Percentiles rank a stretch among this genome's conserved stretches.
Evolutionary conservation across 176 grass and related monocot genomes (phyloP).

Genomic region (Tuctoria greenei): DNA sequence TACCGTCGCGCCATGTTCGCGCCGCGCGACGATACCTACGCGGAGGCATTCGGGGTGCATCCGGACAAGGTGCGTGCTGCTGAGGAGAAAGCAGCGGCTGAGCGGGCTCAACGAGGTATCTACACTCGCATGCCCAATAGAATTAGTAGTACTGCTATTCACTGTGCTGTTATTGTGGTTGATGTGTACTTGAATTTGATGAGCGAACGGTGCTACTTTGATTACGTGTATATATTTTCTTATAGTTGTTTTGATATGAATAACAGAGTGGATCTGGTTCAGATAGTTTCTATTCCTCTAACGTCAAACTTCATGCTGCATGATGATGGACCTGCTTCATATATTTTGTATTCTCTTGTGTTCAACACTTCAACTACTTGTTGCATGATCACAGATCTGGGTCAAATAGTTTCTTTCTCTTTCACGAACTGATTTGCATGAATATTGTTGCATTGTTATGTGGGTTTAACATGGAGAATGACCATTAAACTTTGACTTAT

Average conservation of each 20-base stretch:
- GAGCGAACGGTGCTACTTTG: not conserved
- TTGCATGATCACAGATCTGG: not conserved
- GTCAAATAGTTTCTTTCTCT: not conserved
- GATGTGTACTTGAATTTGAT: constrained; percentile 32
- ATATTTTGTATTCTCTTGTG: not conserved
- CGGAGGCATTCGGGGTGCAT: constrained; percentile 78
- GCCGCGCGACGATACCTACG: constrained; percentile 66
- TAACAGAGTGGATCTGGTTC: not conserved
- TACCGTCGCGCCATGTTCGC: constrained; percentile 58
- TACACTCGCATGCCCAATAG: constrained; percentile 43
- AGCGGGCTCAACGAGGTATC: constrained; percentile 86
- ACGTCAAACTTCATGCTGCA: constrained; percentile 6
- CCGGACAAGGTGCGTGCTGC: constrained; percentile 15
- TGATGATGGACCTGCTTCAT: not conserved
- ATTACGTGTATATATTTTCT: not conserved
- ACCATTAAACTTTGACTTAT: too few species aligned
- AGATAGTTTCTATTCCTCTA: not conserved
- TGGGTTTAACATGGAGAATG: too few species aligned
- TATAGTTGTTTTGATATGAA: constrained; percentile 12
- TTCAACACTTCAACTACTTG: constrained; percentile 11
- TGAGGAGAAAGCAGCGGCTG: constrained; percentile 22
- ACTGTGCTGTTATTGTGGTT: constrained; percentile 5
- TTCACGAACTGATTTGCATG: not conserved
- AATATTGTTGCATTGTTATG: too few species aligned
- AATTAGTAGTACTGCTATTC: not conserved